Conservation (phyloP, 2,329 filamentous ascomycete species). For the Aureobasidium sp. region DNA sequence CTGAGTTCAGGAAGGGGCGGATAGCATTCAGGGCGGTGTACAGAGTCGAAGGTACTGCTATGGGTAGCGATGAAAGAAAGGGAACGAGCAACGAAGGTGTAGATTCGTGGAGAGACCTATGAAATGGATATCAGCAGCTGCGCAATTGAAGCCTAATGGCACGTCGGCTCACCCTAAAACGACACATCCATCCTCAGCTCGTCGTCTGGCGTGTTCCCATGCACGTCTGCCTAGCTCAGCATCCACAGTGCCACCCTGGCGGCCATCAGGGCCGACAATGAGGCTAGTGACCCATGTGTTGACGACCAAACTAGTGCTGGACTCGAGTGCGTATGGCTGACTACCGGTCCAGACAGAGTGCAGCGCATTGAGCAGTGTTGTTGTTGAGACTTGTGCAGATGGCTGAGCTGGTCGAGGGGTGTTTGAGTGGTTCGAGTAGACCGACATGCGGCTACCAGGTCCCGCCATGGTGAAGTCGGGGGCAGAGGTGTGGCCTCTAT, state of each 20-base stretch:
- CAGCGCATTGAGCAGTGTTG: constrained; percentile 82
- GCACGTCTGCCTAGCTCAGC: constrained; percentile 68
- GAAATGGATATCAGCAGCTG: constrained; percentile 15
- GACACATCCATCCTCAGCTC: constrained; percentile 93
- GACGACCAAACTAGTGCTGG: constrained; percentile 83
- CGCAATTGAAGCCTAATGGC: not conserved
- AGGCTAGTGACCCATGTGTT: constrained; percentile 90
- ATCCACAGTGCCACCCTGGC: constrained; percentile 72
- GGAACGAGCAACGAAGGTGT: constrained; percentile 77
- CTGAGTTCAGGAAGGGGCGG: constrained; percentile 77
- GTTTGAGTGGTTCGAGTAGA: constrained; percentile 55
- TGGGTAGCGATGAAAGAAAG: constrained; percentile 73
- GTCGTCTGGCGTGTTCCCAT: constrained; percentile 91
- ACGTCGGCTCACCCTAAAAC: constrained; percentile 63
- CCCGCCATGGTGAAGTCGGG: constrained; percentile 39
- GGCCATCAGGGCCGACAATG: constrained; percentile 61
- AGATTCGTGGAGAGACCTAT: constrained; percentile 79
- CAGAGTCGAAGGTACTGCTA: constrained; percentile 67
- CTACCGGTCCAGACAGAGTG: constrained; percentile 81
- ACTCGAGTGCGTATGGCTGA: constrained; percentile 79
- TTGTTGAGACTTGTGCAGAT: constrained; percentile 79
- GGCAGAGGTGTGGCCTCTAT: constrained; percentile 1
- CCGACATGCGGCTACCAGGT: constrained; percentile 50
- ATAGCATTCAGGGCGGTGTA: constrained; percentile 75
- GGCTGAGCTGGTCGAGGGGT: constrained; percentile 54